Conservation (phyloP, 495 filamentous ascomycete species). For the Podospora appendiculata region DNA sequence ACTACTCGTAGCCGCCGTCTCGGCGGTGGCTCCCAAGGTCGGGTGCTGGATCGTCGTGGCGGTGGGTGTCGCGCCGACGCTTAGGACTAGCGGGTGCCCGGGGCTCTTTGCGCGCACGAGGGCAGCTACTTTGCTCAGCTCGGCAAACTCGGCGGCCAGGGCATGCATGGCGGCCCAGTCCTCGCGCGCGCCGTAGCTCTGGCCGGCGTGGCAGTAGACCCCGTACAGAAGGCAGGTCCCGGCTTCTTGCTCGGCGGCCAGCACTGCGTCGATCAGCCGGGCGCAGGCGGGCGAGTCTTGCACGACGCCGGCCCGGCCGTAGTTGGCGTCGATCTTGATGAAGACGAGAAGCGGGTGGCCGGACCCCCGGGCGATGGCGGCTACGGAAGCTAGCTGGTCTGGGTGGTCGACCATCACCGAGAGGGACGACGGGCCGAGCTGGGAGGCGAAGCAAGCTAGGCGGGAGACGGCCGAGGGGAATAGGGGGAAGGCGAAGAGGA, state of each 20-base stretch:
- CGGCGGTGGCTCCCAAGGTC: constrained; percentile 2
- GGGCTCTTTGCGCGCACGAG: constrained; percentile 4
- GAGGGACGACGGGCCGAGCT: constrained; percentile 46
- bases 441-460: constrained; percentile 42
- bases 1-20: background rate
- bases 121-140: constrained; percentile 24
- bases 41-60: constrained; percentile 47
- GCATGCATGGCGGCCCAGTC: constrained; percentile 47
- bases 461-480: constrained; percentile 53
- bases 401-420: constrained; percentile 68
- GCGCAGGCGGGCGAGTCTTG: constrained; percentile 43
- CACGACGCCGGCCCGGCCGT: constrained; percentile 64
- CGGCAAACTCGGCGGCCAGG: constrained; percentile 54
- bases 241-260: constrained; percentile 28
- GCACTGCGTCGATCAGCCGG: constrained; percentile 41
- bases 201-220: constrained; percentile 73
- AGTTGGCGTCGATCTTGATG: constrained; percentile 74
- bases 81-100: constrained; percentile 45
- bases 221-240: constrained; percentile 48
- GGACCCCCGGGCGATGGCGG: constrained; percentile 27
- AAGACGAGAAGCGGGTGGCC: constrained; percentile 48
- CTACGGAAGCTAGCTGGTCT: constrained; percentile 46
- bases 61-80: constrained; percentile 78
- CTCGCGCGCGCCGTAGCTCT: constrained; percentile 54
- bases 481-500: constrained; percentile 72